Percentiles rank a stretch among this genome's conserved stretches.
Evolutionary conservation across 176 grass and related monocot species (phyloP).

Genomic region (Oryza glumipatula): DNA sequence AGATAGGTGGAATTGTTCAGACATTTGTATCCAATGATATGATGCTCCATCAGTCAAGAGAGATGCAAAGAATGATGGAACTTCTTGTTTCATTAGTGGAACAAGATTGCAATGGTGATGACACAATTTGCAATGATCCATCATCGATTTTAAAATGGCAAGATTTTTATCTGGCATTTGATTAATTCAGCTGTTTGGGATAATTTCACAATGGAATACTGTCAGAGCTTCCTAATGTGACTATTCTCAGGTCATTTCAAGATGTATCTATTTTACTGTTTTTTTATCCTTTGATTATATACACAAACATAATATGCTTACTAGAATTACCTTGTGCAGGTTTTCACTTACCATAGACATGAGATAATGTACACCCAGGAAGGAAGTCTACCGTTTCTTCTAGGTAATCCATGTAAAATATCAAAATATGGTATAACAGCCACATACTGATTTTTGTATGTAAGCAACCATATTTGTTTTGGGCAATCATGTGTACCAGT

Average conservation of each 20-base stretch:
- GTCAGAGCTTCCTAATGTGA: neutral
- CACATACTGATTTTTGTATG: neutral
- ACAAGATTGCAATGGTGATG: slow-evolving; percentile 6
- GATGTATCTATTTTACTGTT: neutral
- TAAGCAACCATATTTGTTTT: too few relatives aligned
- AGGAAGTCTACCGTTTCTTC: neutral
- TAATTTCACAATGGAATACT: neutral
- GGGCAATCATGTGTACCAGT: too few relatives aligned
- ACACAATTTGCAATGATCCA: neutral
- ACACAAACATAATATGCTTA: slow-evolving; percentile 2
- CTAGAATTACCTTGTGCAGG: slow-evolving; percentile 4
- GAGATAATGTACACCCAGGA: neutral
- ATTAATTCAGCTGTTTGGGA: neutral
- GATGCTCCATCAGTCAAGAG: slow-evolving; percentile 34
- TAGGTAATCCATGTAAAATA: neutral
- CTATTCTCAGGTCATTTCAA: slow-evolving; percentile 14
- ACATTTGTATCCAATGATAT: slow-evolving; percentile 71
- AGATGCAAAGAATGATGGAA: slow-evolving; percentile 57
- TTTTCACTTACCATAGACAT: neutral
- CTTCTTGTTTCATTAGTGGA: slow-evolving; percentile 19
- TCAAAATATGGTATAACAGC: neutral
- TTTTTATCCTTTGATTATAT: neutral
- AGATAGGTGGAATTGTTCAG: slow-evolving; percentile 50
- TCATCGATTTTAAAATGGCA: neutral
- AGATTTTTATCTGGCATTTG: neutral